phyloP scores from a whole-genome alignment of 202 grass and related monocot species.

The Schoenoplectus triqueter region DNA sequence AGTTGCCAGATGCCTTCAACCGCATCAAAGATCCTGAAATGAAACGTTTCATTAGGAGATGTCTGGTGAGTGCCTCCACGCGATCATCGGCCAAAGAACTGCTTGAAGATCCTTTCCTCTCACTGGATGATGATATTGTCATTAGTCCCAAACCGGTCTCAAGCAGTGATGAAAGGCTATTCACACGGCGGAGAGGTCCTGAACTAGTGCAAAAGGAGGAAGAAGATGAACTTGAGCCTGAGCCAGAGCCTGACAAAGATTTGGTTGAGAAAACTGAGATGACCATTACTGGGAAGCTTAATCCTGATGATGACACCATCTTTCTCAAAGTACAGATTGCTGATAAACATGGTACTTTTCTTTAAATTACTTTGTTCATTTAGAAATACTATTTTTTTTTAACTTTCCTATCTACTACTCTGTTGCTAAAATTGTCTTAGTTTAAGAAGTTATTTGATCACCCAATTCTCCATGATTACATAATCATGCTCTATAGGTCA shows the following conservation, averaged over 20 bases:
- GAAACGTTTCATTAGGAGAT: conserved; percentile 63
- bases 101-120: conserved; percentile 69
- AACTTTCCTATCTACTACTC: background rate
- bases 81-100: conserved; percentile 73
- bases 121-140: conserved; percentile 29
- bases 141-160: background rate
- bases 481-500: conserved; percentile 29
- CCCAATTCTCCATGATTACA: background rate
- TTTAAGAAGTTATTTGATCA: background rate
- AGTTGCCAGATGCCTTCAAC: conserved; percentile 75
- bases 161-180: background rate
- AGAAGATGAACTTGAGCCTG: background rate
- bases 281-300: conserved; percentile 89
- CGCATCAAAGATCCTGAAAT: conserved; percentile 49
- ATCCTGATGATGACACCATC: conserved; percentile 73
- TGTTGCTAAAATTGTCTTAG: background rate
- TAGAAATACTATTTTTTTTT: conserved; percentile 12
- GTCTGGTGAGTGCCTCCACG: conserved; percentile 42
- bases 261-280: conserved; percentile 45
- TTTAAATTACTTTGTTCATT: background rate
- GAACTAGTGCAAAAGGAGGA: background rate
- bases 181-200: background rate
- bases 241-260: background rate
- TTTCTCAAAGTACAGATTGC: conserved; percentile 90
- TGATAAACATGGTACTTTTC: conserved; percentile 51